These are phyloP conservation scores for Hygrophorus russula DNA, from an alignment of 768 basidiomycete genomes.

Conservation along the genomic window DNA sequence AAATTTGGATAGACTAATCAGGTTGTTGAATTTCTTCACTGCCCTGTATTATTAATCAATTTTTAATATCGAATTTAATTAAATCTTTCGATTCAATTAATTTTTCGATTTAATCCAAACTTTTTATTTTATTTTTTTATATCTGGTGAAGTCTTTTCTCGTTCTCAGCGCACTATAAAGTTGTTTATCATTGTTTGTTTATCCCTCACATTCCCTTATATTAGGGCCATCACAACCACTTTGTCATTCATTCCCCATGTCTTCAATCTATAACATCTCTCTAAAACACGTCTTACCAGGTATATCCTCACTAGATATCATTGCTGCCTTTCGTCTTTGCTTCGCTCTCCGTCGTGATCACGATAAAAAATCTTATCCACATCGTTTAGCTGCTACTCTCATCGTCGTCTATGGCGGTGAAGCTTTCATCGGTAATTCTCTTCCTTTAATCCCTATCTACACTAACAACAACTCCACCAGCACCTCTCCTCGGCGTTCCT, in stretches of 20 bases:
- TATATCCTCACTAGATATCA: constrained; percentile 55
- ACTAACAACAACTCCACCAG: constrained; percentile 21
- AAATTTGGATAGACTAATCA: constrained; percentile 76
- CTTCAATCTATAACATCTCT: constrained; percentile 36
- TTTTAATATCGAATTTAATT: too few species aligned
- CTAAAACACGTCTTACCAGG: constrained; percentile 46
- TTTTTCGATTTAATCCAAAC: too few species aligned
- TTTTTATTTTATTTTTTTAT: too few species aligned
- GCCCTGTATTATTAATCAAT: too few species aligned
- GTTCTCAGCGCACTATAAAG: constrained; percentile 79
- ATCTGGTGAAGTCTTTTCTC: constrained; percentile 88
- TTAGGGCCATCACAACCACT: constrained; percentile 71
- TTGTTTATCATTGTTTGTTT: constrained; percentile 41
- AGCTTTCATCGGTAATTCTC: constrained; percentile 56
- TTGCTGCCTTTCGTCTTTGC: constrained; percentile 60
- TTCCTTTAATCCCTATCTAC: too few species aligned
- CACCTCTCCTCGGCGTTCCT: constrained; percentile 49
- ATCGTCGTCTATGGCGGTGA: constrained; percentile 76
- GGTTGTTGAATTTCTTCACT: constrained; percentile 93
- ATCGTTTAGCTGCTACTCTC: constrained; percentile 42
- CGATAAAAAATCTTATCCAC: background rate
- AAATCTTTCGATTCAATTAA: too few species aligned
- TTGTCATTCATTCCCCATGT: constrained; percentile 19
- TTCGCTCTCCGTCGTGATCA: constrained; percentile 59
- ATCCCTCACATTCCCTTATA: constrained; percentile 69